Conservation (phyloP, 2,329 filamentous ascomycete species). For the Talaromyces albobiverticillius region DNA sequence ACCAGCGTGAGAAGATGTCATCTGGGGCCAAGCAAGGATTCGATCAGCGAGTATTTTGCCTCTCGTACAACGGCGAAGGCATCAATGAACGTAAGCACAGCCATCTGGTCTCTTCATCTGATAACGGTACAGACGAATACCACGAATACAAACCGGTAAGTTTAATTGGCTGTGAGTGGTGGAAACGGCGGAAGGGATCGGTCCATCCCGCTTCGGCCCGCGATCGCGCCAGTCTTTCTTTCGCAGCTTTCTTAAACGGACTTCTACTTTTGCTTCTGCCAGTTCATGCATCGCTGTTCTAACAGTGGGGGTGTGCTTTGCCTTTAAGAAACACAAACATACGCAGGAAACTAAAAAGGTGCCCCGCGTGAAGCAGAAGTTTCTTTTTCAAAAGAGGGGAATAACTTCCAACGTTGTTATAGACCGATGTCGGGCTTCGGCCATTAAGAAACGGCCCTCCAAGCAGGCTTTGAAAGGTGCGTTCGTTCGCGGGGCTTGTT, state of each 20-base stretch:
- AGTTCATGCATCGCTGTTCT: not conserved
- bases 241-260: not conserved
- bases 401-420: too few species aligned
- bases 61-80: not conserved
- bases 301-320: not conserved
- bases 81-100: too few species aligned
- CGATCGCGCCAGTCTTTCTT: constrained; percentile 10
- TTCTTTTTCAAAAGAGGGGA: too few species aligned
- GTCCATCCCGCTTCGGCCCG: constrained; percentile 15
- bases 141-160: too few species aligned
- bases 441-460: too few species aligned
- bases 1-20: too few species aligned
- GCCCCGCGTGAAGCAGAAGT: too few species aligned
- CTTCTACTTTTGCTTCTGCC: too few species aligned
- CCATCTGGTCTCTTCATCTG: too few species aligned
- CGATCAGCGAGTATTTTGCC: not conserved
- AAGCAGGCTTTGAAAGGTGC: not conserved
- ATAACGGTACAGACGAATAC: not conserved
- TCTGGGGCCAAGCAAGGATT: not conserved
- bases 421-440: too few species aligned
- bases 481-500: not conserved
- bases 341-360: too few species aligned
- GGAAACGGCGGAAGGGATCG: constrained; percentile 5
- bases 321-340: not conserved
- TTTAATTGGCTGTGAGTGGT: not conserved